These are phyloP conservation scores for Beta vulgaris DNA, from an alignment of 148 eudicot genomes.

Conservation along the genomic window DNA sequence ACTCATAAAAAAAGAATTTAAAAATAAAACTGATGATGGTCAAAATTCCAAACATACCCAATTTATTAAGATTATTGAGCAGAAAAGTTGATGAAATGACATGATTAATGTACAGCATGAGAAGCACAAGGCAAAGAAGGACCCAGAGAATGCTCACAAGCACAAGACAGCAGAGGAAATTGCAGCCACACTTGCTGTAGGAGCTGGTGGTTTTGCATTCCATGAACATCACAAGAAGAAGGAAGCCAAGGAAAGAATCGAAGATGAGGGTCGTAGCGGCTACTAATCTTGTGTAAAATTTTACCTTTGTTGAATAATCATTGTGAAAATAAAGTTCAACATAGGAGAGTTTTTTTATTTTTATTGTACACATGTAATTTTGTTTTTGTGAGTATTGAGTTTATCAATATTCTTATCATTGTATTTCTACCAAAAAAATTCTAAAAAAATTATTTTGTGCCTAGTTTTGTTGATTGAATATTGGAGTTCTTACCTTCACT, in stretches of 20 bases:
- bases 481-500: too few relatives aligned
- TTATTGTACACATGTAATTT: too few relatives aligned
- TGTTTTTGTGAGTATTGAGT: neutral
- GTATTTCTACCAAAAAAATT: neutral
- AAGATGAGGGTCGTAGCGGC: slow-evolving; percentile 9
- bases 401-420: too few relatives aligned
- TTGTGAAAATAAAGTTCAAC: too few relatives aligned
- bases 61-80: neutral
- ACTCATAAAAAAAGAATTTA: too few relatives aligned
- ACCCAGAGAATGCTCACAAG: slow-evolving; percentile 29
- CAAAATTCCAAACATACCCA: too few relatives aligned
- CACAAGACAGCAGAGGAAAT: slow-evolving; percentile 25
- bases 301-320: too few relatives aligned
- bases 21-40: too few relatives aligned
- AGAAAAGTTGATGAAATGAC: neutral
- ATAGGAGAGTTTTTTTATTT: too few relatives aligned
- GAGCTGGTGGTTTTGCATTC: slow-evolving; percentile 29
- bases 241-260: slow-evolving; percentile 25
- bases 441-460: neutral
- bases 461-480: too few relatives aligned
- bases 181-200: slow-evolving; percentile 26
- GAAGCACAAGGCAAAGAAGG: slow-evolving; percentile 39
- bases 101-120: slow-evolving; percentile 21
- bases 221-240: slow-evolving; percentile 36
- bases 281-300: neutral